These are phyloP conservation scores for Kluyveromyces sp. DNA, from an alignment of 1,139 yeast species.

Conservation along the genomic window DNA sequence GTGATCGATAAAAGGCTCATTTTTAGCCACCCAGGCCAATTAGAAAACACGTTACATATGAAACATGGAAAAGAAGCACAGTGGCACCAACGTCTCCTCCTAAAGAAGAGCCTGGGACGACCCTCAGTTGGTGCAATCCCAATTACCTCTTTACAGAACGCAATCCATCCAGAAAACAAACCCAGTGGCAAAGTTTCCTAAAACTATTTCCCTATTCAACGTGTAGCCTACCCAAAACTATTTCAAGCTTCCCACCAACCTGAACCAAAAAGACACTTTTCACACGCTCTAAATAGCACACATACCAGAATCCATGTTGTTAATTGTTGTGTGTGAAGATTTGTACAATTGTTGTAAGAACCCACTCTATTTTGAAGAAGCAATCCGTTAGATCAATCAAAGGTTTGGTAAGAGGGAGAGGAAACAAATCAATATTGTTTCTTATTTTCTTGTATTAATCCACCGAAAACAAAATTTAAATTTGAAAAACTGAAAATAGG, in stretches of 20 bases:
- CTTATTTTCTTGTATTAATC: not conserved
- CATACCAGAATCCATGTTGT: constrained; percentile 4
- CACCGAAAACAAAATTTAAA: not conserved
- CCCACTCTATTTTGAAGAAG: not conserved
- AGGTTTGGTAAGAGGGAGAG: not conserved
- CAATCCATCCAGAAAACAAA: not conserved
- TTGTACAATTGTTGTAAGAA: not conserved
- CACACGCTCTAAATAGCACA: not conserved
- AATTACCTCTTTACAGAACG: not conserved
- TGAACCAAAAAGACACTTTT: not conserved
- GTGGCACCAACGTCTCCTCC: too few relatives aligned
- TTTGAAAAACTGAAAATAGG: not conserved
- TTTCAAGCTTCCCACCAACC: not conserved
- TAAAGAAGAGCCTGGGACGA: too few relatives aligned
- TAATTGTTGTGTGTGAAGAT: not conserved
- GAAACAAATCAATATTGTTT: not conserved
- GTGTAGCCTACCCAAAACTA: too few relatives aligned
- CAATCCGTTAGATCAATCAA: not conserved
- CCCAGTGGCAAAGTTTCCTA: too few relatives aligned
- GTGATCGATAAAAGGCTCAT: not conserved
- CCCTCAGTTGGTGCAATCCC: too few relatives aligned
- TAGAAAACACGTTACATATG: not conserved
- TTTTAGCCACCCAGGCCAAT: not conserved
- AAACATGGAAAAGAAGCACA: not conserved
- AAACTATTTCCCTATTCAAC: too few relatives aligned